Evolutionary conservation across 2,329 filamentous ascomycete species (phyloP).

Genomic region (Chrysoporthe austroafricana): DNA sequence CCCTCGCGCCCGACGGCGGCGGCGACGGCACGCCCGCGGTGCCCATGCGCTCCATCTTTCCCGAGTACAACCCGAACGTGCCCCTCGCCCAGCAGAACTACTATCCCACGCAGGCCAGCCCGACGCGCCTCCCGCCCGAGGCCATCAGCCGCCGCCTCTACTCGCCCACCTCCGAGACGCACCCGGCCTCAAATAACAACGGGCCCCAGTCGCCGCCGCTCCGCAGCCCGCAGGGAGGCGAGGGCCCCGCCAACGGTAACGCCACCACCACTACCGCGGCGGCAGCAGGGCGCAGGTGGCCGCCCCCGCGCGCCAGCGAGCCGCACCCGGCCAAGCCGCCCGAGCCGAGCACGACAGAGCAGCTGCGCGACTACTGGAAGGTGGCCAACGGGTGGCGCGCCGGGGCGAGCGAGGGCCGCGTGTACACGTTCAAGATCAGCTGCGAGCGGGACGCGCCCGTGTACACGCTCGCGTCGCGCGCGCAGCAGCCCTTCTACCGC

Average conservation of each 20-base stretch:
- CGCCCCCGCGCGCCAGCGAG: constrained; percentile 39
- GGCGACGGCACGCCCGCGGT: constrained; percentile 27
- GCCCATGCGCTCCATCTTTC: constrained; percentile 73
- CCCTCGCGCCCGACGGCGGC: constrained; percentile 40
- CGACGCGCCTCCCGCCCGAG: constrained; percentile 64
- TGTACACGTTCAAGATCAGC: constrained; percentile 62
- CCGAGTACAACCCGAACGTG: constrained; percentile 70
- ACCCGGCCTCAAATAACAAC: constrained; percentile 14
- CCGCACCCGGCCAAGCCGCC: constrained; percentile 52
- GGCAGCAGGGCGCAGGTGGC: constrained; percentile 29
- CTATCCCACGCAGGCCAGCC: constrained; percentile 67
- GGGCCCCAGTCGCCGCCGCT: constrained; percentile 34
- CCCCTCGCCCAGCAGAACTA: constrained; percentile 71
- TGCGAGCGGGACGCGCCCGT: constrained; percentile 64
- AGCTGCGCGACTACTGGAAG: constrained; percentile 70
- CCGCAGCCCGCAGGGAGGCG: constrained; percentile 38
- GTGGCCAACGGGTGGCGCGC: constrained; percentile 72
- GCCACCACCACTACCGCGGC: too few species aligned
- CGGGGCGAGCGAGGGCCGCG: constrained; percentile 59
- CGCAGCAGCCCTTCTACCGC: constrained; percentile 67
- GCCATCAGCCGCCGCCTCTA: constrained; percentile 70
- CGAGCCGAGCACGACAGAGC: constrained; percentile 57
- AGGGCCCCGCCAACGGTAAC: constrained; percentile 29
- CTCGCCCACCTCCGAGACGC: constrained; percentile 42
- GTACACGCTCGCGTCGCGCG: constrained; percentile 65